Evolutionary conservation across 805 yeast species (phyloP), one percentile per base, ranked within the genome.

Genomic region (Ogataea sp.): DNA sequence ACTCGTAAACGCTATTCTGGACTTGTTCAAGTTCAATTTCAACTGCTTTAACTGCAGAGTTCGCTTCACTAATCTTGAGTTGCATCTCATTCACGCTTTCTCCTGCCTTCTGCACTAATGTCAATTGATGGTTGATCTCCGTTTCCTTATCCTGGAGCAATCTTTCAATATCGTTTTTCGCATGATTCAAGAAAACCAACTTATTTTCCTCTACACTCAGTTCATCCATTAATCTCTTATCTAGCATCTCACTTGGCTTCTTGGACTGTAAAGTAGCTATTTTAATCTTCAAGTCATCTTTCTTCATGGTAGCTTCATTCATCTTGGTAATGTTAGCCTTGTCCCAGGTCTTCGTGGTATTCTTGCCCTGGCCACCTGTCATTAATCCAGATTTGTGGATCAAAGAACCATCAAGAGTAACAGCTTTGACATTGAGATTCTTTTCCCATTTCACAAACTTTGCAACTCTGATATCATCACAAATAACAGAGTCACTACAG

Each of bases 371-470:
- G 47, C 97, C 97, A 56, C 97, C 97, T 8, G 97, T 83, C 95
- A 93, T 86, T 28, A 88, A 67, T 6, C 96, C 96, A 4, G 90
- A 80, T 51, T 77, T 78, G 53, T 86, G 87, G 35, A 93, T 83
- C 24, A 88, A 67, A 0, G 90, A 75, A 2, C 98, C 98, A 37
- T 86, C 87, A 13, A 86, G 51, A 1, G 96, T 75, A 2, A 89
- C 95, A 36, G 83, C 58, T 56, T 84, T 87, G 31, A 75, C 77
- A 36, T 71, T 70, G 23, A 76, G 60, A 7, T 69, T 64, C 28
- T 64, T 61, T 16, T 68, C 67, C 90, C 95, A 86, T 53, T 85
- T 78, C 42, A 90, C 61, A 1, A 68, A 63, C 52, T 80, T 75
- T 2, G 97, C 97, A 21, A 73, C 58, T 2, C 69, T 71, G 46